These are phyloP conservation scores for Boletus insuetus DNA, from an alignment of 768 basidiomycete species.

Conservation along the genomic window DNA sequence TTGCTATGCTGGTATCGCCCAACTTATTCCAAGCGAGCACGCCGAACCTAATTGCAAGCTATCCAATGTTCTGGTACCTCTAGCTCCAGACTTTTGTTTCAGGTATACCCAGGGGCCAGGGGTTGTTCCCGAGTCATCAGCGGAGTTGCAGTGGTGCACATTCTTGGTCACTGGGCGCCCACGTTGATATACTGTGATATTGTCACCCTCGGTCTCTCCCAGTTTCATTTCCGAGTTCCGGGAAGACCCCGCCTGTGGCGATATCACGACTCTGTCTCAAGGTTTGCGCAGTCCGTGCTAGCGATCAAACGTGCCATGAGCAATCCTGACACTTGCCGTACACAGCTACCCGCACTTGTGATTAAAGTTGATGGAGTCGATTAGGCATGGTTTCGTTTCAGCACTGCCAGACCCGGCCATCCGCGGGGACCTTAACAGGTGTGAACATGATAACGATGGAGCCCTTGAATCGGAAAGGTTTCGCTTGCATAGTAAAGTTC, in stretches of 20 bases:
- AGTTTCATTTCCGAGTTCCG: background rate
- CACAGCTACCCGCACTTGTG: background rate
- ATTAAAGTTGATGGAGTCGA: background rate
- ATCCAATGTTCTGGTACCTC: background rate
- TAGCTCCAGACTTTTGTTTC: constrained; percentile 8
- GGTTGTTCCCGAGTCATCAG: constrained; percentile 1
- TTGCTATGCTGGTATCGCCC: background rate
- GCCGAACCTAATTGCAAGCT: background rate
- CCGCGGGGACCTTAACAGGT: constrained; percentile 17
- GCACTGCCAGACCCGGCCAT: background rate
- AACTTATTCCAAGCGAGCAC: background rate
- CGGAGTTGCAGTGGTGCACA: background rate
- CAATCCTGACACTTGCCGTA: constrained; percentile 2
- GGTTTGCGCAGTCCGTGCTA: background rate
- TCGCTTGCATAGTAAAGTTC: background rate
- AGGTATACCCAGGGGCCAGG: constrained; percentile 1
- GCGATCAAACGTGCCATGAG: constrained; percentile 4
- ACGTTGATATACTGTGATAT: background rate
- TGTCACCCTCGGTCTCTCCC: background rate
- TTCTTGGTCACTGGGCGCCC: background rate
- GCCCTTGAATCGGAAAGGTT: background rate
- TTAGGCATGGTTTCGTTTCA: constrained; percentile 8
- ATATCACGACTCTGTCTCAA: background rate
- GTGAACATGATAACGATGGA: background rate
- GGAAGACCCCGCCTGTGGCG: constrained; percentile 8